Evolutionary conservation across 257 asterid species (phyloP).

Genomic region (Forsythia suspensa): DNA sequence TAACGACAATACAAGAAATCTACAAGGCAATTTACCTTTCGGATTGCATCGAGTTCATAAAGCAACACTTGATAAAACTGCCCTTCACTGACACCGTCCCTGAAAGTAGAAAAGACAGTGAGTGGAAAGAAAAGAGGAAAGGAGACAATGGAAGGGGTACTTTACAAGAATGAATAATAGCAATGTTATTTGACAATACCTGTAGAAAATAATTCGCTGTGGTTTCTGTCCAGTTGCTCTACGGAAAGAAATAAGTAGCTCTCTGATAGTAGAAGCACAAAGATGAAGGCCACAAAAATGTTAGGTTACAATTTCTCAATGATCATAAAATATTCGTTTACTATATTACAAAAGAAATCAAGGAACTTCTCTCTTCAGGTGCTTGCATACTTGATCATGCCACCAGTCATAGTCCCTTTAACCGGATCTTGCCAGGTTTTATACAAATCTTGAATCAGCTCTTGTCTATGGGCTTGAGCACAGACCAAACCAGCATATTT

Average conservation of each 20-base stretch:
- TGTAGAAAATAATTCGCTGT: constrained; percentile 21
- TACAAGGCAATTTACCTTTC: constrained; percentile 53
- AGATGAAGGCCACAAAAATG: neutral
- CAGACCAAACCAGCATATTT: constrained; percentile 95
- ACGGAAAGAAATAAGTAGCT: constrained; percentile 53
- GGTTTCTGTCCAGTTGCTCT: constrained; percentile 25
- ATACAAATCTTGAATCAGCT: constrained; percentile 84
- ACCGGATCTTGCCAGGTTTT: constrained; percentile 88
- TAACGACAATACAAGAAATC: neutral
- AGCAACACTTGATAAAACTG: constrained; percentile 94
- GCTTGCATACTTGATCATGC: constrained; percentile 78
- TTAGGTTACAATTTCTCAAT: neutral
- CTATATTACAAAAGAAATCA: neutral
- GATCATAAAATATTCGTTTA: neutral
- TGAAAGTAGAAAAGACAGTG: constrained; percentile 18
- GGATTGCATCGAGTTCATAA: constrained; percentile 89
- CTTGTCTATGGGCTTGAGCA: constrained; percentile 97
- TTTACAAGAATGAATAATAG: neutral
- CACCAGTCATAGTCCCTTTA: constrained; percentile 79
- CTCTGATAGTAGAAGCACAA: constrained; percentile 47
- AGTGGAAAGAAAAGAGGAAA: constrained; percentile 2
- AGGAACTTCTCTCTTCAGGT: constrained; percentile 6
- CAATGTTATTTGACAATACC: neutral
- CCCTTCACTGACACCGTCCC: constrained; percentile 98
- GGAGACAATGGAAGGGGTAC: neutral